Evolutionary conservation across 306 rosid genomes (phyloP).

Genomic region (Astragalus membranaceus): DNA sequence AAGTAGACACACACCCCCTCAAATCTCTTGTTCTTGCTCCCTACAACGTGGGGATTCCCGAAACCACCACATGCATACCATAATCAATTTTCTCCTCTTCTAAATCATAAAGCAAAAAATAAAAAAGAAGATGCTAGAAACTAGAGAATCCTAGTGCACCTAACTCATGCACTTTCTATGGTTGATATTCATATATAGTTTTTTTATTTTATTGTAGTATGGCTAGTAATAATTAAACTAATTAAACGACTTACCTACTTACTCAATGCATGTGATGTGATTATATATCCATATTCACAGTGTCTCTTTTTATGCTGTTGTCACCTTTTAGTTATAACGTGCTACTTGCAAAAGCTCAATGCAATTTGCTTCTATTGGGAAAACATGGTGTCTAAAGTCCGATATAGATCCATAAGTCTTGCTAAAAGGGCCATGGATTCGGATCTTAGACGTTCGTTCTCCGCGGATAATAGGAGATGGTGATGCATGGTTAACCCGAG

Average conservation of each 20-base stretch:
- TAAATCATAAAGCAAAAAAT: background rate
- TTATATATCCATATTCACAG: background rate
- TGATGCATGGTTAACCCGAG: conserved; percentile 28
- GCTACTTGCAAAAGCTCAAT: conserved; percentile 1
- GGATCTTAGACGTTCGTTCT: conserved; percentile 44
- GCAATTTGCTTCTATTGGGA: conserved; percentile 28
- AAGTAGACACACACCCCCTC: background rate
- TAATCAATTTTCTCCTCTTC: background rate
- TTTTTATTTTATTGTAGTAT: background rate
- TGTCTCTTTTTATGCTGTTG: background rate
- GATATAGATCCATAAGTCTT: conserved; percentile 41
- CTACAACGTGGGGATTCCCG: conserved; percentile 48
- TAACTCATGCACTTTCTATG: background rate
- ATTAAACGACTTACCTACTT: conserved; percentile 1
- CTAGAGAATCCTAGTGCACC: background rate
- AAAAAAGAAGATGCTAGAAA: background rate
- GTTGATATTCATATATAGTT: background rate
- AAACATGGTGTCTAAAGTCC: conserved; percentile 34
- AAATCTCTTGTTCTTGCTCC: conserved; percentile 29
- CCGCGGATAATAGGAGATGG: conserved; percentile 25
- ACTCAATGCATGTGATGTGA: conserved; percentile 15
- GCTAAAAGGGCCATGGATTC: conserved; percentile 39
- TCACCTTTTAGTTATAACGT: conserved; percentile 1
- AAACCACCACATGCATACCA: conserved; percentile 17
- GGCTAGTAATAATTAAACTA: background rate